Evolutionary conservation across 768 basidiomycete species (phyloP).

Genomic region (Hirschioporus abietinus): DNA sequence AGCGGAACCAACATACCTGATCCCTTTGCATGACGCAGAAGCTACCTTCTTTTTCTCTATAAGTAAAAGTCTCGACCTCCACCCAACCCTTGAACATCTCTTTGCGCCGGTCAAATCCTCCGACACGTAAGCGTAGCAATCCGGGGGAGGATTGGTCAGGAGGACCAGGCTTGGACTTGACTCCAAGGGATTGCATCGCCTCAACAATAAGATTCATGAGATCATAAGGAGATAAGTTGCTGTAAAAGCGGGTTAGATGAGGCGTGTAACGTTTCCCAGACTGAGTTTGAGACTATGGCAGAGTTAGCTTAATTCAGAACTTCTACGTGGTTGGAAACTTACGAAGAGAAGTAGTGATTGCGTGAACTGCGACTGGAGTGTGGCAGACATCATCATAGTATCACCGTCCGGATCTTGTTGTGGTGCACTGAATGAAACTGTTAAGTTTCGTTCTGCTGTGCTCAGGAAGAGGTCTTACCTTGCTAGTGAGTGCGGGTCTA

Average conservation of each 20-base stretch:
- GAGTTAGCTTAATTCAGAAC: conserved; percentile 2
- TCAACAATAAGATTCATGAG: conserved; percentile 52
- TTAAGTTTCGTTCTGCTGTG: neutral
- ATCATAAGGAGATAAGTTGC: conserved; percentile 45
- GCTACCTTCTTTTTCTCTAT: conserved; percentile 44
- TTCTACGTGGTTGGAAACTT: conserved; percentile 24
- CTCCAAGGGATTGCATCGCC: conserved; percentile 41
- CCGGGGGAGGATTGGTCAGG: conserved; percentile 13
- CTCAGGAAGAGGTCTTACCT: conserved; percentile 22
- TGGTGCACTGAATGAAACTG: conserved; percentile 16
- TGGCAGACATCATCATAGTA: conserved; percentile 51
- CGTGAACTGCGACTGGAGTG: conserved; percentile 67
- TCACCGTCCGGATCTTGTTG: conserved; percentile 53
- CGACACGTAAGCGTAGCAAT: conserved; percentile 48
- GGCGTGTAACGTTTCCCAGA: conserved; percentile 66
- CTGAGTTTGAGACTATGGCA: conserved; percentile 76
- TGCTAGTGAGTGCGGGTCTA: conserved; percentile 45
- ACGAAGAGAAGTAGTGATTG: conserved; percentile 80
- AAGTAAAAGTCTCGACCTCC: conserved; percentile 56
- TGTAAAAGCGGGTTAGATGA: conserved; percentile 78
- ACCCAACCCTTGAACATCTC: conserved; percentile 71
- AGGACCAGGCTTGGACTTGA: conserved; percentile 43
- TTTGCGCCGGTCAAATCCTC: conserved; percentile 61
- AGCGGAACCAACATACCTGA: conserved; percentile 34
- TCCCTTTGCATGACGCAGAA: conserved; percentile 71